Evolutionary conservation across 2,329 filamentous ascomycete species (phyloP).

Genomic region (Pseudocercospora pini-densiflorae): DNA sequence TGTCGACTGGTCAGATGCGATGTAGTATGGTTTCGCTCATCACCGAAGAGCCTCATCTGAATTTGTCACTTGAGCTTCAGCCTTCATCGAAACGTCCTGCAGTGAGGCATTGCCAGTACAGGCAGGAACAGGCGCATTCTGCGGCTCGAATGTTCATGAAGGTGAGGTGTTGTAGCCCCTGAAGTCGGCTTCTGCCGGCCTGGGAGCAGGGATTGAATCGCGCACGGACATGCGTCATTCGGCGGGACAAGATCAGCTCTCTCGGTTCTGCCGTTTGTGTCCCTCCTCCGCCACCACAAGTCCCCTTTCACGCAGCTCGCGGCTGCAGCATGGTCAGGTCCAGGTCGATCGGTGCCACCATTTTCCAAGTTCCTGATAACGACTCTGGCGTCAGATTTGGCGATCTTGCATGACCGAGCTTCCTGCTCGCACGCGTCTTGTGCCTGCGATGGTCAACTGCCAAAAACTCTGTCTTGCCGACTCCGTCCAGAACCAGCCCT

Average conservation of each 20-base stretch:
- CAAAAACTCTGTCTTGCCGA: constrained; percentile 3
- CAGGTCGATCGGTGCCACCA: constrained; percentile 1
- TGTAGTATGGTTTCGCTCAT: neutral
- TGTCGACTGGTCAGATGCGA: neutral
- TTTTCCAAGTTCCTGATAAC: constrained; percentile 1
- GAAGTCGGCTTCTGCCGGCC: neutral
- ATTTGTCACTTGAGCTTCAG: neutral
- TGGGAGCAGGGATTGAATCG: neutral
- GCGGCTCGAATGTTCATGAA: neutral
- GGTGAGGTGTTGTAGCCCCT: neutral
- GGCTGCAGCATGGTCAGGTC: neutral
- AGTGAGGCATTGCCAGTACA: too few species aligned
- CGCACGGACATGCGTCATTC: neutral
- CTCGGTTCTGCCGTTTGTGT: neutral
- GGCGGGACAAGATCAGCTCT: too few species aligned
- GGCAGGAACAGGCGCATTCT: too few species aligned
- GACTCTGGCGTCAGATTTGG: constrained; percentile 3
- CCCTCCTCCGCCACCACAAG: constrained; percentile 1
- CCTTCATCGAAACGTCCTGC: neutral
- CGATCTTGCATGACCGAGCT: constrained; percentile 1
- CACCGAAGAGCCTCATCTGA: too few species aligned
- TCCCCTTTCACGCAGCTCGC: neutral
- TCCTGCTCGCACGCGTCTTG: neutral
- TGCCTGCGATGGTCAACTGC: neutral
- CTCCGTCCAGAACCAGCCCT: constrained; percentile 1